Conservation (phyloP, 1,139 yeast species). For the Kazachstania sp. region DNA sequence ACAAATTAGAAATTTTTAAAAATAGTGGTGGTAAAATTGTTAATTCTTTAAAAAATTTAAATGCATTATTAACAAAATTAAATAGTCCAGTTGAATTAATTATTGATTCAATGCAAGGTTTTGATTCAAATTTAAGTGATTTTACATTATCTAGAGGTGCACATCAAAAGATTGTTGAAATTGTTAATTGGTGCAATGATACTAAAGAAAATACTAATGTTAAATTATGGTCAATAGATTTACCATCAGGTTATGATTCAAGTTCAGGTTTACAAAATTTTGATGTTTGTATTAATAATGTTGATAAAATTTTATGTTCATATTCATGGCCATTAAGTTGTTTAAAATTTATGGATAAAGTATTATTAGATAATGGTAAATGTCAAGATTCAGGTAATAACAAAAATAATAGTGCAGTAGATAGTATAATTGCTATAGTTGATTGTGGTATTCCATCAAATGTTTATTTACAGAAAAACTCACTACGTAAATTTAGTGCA, state of each 20-base stretch:
- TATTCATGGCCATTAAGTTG: constrained; percentile 66
- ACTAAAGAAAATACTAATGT: constrained; percentile 34
- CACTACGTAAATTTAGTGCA: constrained; percentile 27
- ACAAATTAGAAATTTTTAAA: constrained; percentile 38
- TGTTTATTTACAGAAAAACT: constrained; percentile 23
- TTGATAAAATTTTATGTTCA: constrained; percentile 47
- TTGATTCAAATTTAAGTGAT: constrained; percentile 53
- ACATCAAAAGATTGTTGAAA: constrained; percentile 17
- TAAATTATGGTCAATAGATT: constrained; percentile 61
- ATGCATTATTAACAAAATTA: constrained; percentile 35
- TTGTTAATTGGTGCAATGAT: constrained; percentile 63
- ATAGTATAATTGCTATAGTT: constrained; percentile 38
- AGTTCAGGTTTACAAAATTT: constrained; percentile 56
- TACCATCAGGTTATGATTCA: constrained; percentile 80
- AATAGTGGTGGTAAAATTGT: constrained; percentile 46
- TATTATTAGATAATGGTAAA: constrained; percentile 12
- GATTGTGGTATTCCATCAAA: constrained; percentile 62
- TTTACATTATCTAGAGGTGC: constrained; percentile 33
- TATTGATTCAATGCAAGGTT: constrained; percentile 77
- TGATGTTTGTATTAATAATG: constrained; percentile 27
- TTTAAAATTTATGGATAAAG: constrained; percentile 41
- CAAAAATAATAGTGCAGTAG: constrained; percentile 1
- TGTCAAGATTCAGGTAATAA: neutral
- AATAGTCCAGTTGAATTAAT: constrained; percentile 74
- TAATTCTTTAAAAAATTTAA: constrained; percentile 32